These are phyloP conservation scores for Hemileccinum rubropunctum DNA, from an alignment of 768 basidiomycete genomes.

Conservation along the genomic window DNA sequence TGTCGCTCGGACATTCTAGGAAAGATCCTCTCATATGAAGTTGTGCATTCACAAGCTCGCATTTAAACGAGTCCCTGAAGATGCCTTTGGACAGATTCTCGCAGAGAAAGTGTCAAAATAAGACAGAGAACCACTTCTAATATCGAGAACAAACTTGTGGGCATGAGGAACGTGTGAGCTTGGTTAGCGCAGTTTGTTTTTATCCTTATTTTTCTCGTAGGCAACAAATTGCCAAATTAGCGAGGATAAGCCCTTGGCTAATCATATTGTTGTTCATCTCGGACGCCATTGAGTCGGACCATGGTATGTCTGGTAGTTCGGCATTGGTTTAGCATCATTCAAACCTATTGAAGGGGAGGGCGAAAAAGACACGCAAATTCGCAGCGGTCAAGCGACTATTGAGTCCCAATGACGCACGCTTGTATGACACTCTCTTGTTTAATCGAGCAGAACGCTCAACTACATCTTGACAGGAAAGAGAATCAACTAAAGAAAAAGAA, in stretches of 20 bases:
- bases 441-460: background rate
- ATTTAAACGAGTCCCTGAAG: background rate
- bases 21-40: background rate
- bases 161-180: too few relatives aligned
- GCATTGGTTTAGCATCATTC: background rate
- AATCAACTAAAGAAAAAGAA: conserved; percentile 88
- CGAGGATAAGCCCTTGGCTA: background rate
- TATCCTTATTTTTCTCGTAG: background rate
- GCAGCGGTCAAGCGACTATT: conserved; percentile 91
- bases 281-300: background rate
- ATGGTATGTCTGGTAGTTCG: conserved; percentile 18
- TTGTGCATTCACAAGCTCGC: background rate
- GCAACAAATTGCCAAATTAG: background rate
- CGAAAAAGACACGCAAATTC: conserved; percentile 94
- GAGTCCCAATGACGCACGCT: conserved; percentile 88
- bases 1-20: background rate
- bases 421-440: conserved; percentile 51
- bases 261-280: background rate
- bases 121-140: too few relatives aligned
- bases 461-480: conserved; percentile 66
- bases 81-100: background rate
- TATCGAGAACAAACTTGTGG: too few relatives aligned
- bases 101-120: too few relatives aligned
- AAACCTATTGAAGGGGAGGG: conserved; percentile 62
- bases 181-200: background rate